Conservation (phyloP, 495 filamentous ascomycete species). For the Penicillium cinerascens region DNA sequence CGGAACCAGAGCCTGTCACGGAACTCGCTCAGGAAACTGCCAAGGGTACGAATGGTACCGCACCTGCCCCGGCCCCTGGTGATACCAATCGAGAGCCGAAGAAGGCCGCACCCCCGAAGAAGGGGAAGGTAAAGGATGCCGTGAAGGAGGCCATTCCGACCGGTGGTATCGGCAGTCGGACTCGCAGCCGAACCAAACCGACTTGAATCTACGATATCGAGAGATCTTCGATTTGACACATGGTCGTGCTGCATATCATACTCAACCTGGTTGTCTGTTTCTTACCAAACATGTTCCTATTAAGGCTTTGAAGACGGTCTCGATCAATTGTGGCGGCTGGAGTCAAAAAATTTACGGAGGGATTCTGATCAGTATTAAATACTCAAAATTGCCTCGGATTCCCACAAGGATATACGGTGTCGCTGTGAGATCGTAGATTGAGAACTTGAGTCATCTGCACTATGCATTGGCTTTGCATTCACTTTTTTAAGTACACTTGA, state of each 20-base stretch:
- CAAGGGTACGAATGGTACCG: conserved; percentile 13
- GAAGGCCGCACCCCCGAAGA: conserved; percentile 33
- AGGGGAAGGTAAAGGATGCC: conserved; percentile 34
- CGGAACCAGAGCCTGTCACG: conserved; percentile 9
- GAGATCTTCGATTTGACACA: neutral
- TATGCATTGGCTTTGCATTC: neutral
- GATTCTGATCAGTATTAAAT: neutral
- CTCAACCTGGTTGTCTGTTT: neutral
- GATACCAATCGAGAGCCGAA: conserved; percentile 24
- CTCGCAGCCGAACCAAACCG: conserved; percentile 40
- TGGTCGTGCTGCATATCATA: neutral
- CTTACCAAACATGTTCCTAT: neutral
- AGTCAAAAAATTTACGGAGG: neutral
- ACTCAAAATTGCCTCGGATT: neutral
- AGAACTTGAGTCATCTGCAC: too few relatives aligned
- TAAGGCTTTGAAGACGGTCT: neutral
- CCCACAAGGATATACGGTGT: neutral
- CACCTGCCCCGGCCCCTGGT: neutral
- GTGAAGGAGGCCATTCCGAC: conserved; percentile 29
- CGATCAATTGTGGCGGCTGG: neutral
- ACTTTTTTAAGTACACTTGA: neutral
- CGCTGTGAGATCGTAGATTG: neutral
- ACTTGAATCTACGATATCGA: conserved; percentile 2
- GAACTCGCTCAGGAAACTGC: conserved; percentile 6
- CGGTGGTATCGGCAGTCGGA: conserved; percentile 40